Conservation (phyloP, 164 flowering plant species). For the Magnolia kwangsiensis region DNA sequence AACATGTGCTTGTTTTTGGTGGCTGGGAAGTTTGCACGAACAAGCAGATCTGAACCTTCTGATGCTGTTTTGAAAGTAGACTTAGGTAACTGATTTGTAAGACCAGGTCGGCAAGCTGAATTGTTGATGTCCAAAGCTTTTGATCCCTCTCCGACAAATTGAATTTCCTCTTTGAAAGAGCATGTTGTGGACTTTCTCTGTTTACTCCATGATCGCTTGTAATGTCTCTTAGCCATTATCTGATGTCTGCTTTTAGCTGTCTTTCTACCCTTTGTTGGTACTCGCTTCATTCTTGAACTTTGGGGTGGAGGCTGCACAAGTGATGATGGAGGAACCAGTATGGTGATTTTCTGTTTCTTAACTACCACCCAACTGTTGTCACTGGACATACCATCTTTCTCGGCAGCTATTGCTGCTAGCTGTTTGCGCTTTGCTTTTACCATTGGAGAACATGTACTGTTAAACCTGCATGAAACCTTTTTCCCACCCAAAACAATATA, state of each 20-base stretch:
- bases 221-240: constrained; percentile 7
- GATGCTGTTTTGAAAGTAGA: constrained; percentile 7
- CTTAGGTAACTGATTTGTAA: constrained; percentile 13
- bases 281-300: constrained; percentile 24
- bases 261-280: constrained; percentile 13
- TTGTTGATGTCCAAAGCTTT: not conserved
- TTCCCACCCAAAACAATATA: not conserved
- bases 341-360: constrained; percentile 79
- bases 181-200: constrained; percentile 19
- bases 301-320: constrained; percentile 18
- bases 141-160: constrained; percentile 9
- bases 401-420: constrained; percentile 21
- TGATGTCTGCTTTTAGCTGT: constrained; percentile 2
- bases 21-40: constrained; percentile 1
- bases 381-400: constrained; percentile 13
- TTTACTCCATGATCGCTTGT: constrained; percentile 20
- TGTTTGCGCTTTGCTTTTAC: constrained; percentile 45
- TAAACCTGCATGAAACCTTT: not conserved
- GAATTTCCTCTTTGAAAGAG: constrained; percentile 18
- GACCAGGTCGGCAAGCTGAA: constrained; percentile 6
- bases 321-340: constrained; percentile 64
- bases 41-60: constrained; percentile 15
- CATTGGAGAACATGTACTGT: constrained; percentile 28
- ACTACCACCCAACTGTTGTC: constrained; percentile 74
- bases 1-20: not conserved